Percentiles rank a stretch among this genome's conserved stretches.
Evolutionary conservation across 2,329 filamentous ascomycete genomes (phyloP).

Genomic region (Fusarium dimerum): DNA sequence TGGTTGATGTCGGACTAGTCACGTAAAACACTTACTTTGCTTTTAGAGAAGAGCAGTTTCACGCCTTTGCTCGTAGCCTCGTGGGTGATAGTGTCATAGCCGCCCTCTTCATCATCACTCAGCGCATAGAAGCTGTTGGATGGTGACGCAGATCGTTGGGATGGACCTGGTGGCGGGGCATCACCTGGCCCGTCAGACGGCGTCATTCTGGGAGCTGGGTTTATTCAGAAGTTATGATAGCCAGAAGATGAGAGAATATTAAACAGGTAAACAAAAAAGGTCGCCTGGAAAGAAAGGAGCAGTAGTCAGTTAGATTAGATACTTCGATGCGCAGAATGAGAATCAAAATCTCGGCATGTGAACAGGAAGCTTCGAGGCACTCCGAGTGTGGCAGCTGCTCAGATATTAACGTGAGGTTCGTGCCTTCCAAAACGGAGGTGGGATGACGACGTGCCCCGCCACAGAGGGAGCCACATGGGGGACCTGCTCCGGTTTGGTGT

Average conservation of each 20-base stretch:
- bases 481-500: slow-evolving; percentile 2
- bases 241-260: too few species aligned
- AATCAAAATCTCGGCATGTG: background rate
- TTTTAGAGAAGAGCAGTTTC: slow-evolving; percentile 93
- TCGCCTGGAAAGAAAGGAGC: background rate
- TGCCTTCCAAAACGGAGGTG: slow-evolving; percentile 21
- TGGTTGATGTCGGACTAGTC: background rate
- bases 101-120: slow-evolving; percentile 94
- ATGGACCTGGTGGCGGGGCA: slow-evolving; percentile 27
- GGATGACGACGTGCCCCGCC: slow-evolving; percentile 30
- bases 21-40: slow-evolving; percentile 66
- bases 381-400: background rate
- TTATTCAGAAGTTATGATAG: background rate
- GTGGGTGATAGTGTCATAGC: slow-evolving; percentile 91
- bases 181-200: slow-evolving; percentile 20
- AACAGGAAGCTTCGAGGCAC: background rate
- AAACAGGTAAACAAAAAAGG: background rate
- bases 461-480: slow-evolving; percentile 5
- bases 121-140: slow-evolving; percentile 90
- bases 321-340: background rate
- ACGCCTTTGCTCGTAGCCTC: slow-evolving; percentile 77
- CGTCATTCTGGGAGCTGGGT: slow-evolving; percentile 18
- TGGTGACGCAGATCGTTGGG: slow-evolving; percentile 62
- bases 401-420: slow-evolving; percentile 5
- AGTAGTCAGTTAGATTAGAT: background rate